Evolutionary conservation across 192 early-diverging fungal species (phyloP).

Genomic region (Entomortierella beljakovae): DNA sequence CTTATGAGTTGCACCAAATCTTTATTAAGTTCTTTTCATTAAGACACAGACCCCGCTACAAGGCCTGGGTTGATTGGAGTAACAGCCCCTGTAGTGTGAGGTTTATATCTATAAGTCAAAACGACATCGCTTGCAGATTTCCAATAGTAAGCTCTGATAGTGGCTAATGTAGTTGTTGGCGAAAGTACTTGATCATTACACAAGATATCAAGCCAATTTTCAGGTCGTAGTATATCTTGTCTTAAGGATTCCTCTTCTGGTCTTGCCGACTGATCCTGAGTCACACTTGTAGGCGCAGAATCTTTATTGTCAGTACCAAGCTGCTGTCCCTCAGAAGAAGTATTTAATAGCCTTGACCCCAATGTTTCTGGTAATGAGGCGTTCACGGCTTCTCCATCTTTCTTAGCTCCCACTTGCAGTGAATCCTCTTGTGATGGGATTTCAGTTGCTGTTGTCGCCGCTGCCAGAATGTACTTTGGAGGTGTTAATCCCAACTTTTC

Average conservation of each 20-base stretch:
- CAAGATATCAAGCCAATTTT: slow-evolving; percentile 66
- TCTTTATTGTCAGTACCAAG: no score
- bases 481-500: slow-evolving; percentile 79
- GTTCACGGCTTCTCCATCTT: background rate
- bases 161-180: slow-evolving; percentile 78
- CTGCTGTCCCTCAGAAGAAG: no score
- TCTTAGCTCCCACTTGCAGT: background rate
- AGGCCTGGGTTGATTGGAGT: no score
- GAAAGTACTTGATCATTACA: slow-evolving; percentile 69
- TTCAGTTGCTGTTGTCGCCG: background rate
- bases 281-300: no score
- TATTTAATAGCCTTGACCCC: background rate
- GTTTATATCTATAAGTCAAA: slow-evolving; percentile 60
- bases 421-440: background rate
- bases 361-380: background rate
- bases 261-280: no score
- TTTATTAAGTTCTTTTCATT: no score
- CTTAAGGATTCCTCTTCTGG: slow-evolving; percentile 19
- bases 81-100: background rate
- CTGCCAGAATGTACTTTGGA: slow-evolving; percentile 2
- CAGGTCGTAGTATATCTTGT: slow-evolving; percentile 56
- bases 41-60: no score
- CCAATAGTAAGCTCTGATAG: slow-evolving; percentile 72
- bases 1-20: no score
- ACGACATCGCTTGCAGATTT: slow-evolving; percentile 72